Conservation (phyloP, 1,139 yeast species). For the Suhomyces wounanorum region DNA sequence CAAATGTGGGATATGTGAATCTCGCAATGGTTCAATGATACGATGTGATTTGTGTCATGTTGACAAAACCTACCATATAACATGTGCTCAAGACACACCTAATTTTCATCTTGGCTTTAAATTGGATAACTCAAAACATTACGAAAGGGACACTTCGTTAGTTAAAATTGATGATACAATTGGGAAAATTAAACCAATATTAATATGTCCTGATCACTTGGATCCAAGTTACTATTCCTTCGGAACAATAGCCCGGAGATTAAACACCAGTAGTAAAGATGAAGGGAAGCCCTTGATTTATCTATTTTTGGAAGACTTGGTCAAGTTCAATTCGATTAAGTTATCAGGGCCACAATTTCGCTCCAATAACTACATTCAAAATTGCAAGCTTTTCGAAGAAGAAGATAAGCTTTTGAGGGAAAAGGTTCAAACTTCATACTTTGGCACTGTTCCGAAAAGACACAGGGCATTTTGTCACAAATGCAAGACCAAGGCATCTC, state of each 20-base stretch:
- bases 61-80: slow-evolving; percentile 50
- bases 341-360: slow-evolving; percentile 37
- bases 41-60: slow-evolving; percentile 32
- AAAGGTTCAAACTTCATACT: slow-evolving; percentile 13
- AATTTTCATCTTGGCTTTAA: slow-evolving; percentile 50
- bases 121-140: slow-evolving; percentile 22
- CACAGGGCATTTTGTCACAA: slow-evolving; percentile 18
- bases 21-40: slow-evolving; percentile 33
- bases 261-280: slow-evolving; percentile 25
- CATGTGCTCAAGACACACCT: slow-evolving; percentile 62
- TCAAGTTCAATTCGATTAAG: slow-evolving; percentile 22
- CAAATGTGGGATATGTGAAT: slow-evolving; percentile 33
- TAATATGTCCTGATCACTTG: slow-evolving; percentile 46
- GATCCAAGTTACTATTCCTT: slow-evolving; percentile 19
- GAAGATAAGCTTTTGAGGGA: slow-evolving; percentile 15
- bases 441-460: slow-evolving; percentile 10
- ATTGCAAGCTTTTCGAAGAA: slow-evolving; percentile 20
- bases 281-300: slow-evolving; percentile 40
- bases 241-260: slow-evolving; percentile 39
- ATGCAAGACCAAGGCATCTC: slow-evolving; percentile 34
- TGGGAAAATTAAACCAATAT: slow-evolving; percentile 47
- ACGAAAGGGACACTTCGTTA: slow-evolving; percentile 21
- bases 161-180: slow-evolving; percentile 29
- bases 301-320: slow-evolving; percentile 44
- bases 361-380: slow-evolving; percentile 32